phyloP scores from a whole-genome alignment of 208 protist genomes.

The Acanthamoeba healyi region DNA sequence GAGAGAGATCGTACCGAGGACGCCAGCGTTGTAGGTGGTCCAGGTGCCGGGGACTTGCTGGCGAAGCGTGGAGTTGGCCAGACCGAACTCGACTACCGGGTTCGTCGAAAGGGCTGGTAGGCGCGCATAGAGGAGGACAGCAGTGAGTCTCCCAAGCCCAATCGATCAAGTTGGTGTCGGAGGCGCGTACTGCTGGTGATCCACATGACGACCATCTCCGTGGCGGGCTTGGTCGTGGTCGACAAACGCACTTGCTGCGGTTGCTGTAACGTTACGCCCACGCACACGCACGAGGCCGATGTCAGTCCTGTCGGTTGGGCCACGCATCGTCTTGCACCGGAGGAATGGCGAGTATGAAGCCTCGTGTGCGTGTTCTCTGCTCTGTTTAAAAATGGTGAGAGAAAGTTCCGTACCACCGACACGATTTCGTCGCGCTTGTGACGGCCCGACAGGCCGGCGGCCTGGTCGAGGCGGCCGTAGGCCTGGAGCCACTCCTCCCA shows the following conservation, averaged over 20 bases:
- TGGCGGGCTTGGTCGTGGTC: conserved; percentile 57
- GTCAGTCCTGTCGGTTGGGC: not conserved
- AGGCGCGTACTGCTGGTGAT: conserved; percentile 65
- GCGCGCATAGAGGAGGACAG: not conserved
- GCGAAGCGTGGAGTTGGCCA: conserved; percentile 34
- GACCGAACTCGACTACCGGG: conserved; percentile 30
- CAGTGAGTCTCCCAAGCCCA: not conserved
- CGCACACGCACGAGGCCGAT: not conserved
- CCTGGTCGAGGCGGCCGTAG: conserved; percentile 58
- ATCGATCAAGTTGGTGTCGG: not conserved
- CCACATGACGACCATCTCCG: conserved; percentile 67
- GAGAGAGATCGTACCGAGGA: not conserved
- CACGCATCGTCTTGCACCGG: not conserved
- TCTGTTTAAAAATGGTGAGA: not conserved
- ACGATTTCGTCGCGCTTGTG: conserved; percentile 43
- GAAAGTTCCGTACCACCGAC: conserved; percentile 41
- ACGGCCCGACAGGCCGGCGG: not conserved
- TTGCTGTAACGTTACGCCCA: not conserved
- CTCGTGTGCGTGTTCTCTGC: not conserved
- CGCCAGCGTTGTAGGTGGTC: conserved; percentile 60
- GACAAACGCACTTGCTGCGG: conserved; percentile 54
- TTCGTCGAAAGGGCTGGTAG: conserved; percentile 31
- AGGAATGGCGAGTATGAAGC: not conserved
- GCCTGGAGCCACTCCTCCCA: conserved; percentile 44
- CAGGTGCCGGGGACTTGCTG: conserved; percentile 31